Evolutionary conservation across 345 rosid species (phyloP), one percentile per base, ranked within the genome.

Genomic region (Syzygium jambos): DNA sequence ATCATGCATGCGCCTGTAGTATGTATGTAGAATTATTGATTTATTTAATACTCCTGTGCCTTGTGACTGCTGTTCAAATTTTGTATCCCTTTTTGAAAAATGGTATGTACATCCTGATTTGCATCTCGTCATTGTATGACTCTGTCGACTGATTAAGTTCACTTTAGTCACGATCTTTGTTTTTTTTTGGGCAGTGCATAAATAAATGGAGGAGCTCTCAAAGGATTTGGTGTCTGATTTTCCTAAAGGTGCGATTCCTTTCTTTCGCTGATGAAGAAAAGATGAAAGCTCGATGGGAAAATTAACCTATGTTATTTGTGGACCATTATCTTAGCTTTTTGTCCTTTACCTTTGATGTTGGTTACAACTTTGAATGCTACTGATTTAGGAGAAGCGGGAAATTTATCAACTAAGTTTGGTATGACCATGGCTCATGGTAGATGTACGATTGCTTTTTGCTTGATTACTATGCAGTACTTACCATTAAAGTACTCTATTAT

Each of bases 191-290:
- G 87, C 89, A 88, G 92, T 89, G 49, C 22, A 87, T 78, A 61
- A 87, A 88, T 89, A 87, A 87, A 94, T 96, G 98, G 98, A 93
- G 90, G 88, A 88, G 68, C 85, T 87, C 51, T 85, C 84, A 29
- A 89, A 89, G 85, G 92, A 91, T 88, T 34, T 89, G 73, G 46
- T 68, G 23, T 86, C 91, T 4, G 86, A 89, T 84, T 89, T 63
- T 53, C 78, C 88, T 88, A 88, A 88, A 90, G 94, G 93, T 94
- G 41, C 84, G 73, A 27, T 84, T 54, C 14, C 59, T 53, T 53
- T 29, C 54, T 53, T 52, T 54, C 25, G 34, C 54, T 80, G 82
- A 73, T 53, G 30, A 87, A 55, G 73, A 53, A n/a, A 80, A 38
- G 77, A 80, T 41, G 54, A 52, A 49, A 53, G n/a, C 19, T 84